These are phyloP conservation scores for Meyerozyma guilliermondii DNA, from an alignment of 1,139 yeast species.

Conservation along the genomic window DNA sequence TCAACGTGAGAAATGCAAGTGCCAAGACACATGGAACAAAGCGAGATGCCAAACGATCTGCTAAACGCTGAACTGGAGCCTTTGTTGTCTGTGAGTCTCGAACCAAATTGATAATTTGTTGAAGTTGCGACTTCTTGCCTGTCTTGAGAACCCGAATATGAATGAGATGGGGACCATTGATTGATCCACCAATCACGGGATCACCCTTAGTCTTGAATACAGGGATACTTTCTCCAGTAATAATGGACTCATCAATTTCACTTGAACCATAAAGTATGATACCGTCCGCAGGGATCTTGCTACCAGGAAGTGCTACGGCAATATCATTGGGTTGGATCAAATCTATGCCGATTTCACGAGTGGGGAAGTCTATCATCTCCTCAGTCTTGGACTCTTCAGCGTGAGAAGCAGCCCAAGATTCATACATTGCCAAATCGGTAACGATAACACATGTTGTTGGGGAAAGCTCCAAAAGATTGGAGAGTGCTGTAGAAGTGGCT, in stretches of 20 bases:
- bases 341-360: slow-evolving; percentile 54
- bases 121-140: slow-evolving; percentile 81
- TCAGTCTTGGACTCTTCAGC: slow-evolving; percentile 7
- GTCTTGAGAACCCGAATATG: slow-evolving; percentile 64
- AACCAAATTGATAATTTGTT: slow-evolving; percentile 81
- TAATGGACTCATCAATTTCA: slow-evolving; percentile 79
- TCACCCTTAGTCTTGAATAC: slow-evolving; percentile 60
- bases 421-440: slow-evolving; percentile 30
- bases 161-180: slow-evolving; percentile 73
- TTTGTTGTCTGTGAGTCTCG: slow-evolving; percentile 83
- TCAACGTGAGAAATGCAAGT: slow-evolving; percentile 61
- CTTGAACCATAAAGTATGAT: slow-evolving; percentile 68
- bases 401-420: slow-evolving; percentile 11
- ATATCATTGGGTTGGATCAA: slow-evolving; percentile 74
- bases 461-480: slow-evolving; percentile 71
- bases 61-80: slow-evolving; percentile 88
- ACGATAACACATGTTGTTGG: slow-evolving; percentile 74
- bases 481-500: slow-evolving; percentile 83
- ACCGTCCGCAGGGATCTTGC: slow-evolving; percentile 91
- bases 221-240: slow-evolving; percentile 88
- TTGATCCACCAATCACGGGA: slow-evolving; percentile 80
- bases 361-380: slow-evolving; percentile 12
- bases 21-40: slow-evolving; percentile 76
- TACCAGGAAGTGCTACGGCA: slow-evolving; percentile 78
- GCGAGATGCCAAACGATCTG: slow-evolving; percentile 78